Evolutionary conservation across 2,329 filamentous ascomycete genomes (phyloP), one percentile per base, ranked within the genome.

Genomic region (Penicillium sp.): DNA sequence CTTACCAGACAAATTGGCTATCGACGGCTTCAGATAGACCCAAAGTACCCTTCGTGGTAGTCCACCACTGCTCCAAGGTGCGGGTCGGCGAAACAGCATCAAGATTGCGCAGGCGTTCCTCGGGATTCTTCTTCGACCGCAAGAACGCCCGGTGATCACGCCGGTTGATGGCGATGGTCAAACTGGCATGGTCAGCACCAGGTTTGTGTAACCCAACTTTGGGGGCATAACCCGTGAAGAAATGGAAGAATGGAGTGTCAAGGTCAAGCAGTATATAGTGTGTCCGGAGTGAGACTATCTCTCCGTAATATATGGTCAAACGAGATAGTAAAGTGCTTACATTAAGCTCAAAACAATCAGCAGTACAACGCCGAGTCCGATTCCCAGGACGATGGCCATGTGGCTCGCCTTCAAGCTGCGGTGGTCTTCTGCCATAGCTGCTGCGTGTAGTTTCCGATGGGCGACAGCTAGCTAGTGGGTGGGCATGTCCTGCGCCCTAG

Each of bases 21-120:
- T 74, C 73, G 1, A 69, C 66, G 22, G 63, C 70, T 43, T 76
- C 73, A 3, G 73, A 68, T 11, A 73, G 69, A 14, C 69, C 62
- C 27, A 74, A 61, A 24, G 70, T 70, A 9, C 69, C 67, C 51
- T 75, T 75, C 2, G 70, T 69, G 19, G 60, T 69, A 14, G 69
- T 62, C 71, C 73, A 76, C 74, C 74, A 77, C 50, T 76, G 66
- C 47, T 75, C 73, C 16, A 77, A 64, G 5, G 69, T 75, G 14
- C 73, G 70, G 14, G 65, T 72, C 6, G 74, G 74, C 41, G 72
- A 73, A 5, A 75, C 72, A 16, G 69, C 70, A 44, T 77, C 74
- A 16, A 77, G 61, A 57, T 68, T 74, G 54, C 70, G 70, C 58
- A 77, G 58, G 18, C 73, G 70, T 44, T 75, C 70, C 36, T 60